These are phyloP conservation scores for Tolypocladium inflatum DNA, from an alignment of 2,329 filamentous ascomycete genomes.

Conservation along the genomic window DNA sequence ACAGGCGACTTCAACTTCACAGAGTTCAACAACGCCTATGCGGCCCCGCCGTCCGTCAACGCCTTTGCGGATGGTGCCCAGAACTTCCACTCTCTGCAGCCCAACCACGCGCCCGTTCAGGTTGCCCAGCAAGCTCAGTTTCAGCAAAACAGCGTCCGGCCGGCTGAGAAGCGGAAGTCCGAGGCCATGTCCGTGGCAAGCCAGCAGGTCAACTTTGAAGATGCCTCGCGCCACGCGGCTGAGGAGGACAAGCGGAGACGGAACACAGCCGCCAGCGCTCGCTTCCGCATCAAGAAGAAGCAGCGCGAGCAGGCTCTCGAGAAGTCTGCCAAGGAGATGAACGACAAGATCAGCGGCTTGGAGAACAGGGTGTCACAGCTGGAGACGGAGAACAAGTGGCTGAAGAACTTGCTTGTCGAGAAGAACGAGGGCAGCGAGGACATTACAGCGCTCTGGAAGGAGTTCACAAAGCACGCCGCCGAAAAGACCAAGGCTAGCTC, in stretches of 20 bases:
- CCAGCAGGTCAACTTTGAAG: slow-evolving; percentile 52
- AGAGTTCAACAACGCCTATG: slow-evolving; percentile 43
- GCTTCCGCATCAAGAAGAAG: slow-evolving; percentile 94
- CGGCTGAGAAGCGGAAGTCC: slow-evolving; percentile 36
- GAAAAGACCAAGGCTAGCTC: slow-evolving; percentile 18
- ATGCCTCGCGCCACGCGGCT: slow-evolving; percentile 61
- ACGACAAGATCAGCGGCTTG: slow-evolving; percentile 64
- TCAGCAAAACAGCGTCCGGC: slow-evolving; percentile 17
- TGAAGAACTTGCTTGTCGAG: slow-evolving; percentile 71
- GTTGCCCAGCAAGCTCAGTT: slow-evolving; percentile 26
- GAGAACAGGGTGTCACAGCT: slow-evolving; percentile 67
- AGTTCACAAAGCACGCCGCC: slow-evolving; percentile 31
- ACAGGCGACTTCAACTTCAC: slow-evolving; percentile 49
- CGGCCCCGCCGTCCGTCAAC: slow-evolving; percentile 38
- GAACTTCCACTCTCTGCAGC: slow-evolving; percentile 43
- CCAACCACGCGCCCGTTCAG: slow-evolving; percentile 33
- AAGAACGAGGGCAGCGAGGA: slow-evolving; percentile 61
- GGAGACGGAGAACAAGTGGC: slow-evolving; percentile 77
- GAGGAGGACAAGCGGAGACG: slow-evolving; percentile 86
- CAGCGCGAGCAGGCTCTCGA: slow-evolving; percentile 82
- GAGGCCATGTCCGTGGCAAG: slow-evolving; percentile 28
- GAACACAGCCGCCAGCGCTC: slow-evolving; percentile 80
- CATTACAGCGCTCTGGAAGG: slow-evolving; percentile 40
- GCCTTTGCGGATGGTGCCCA: slow-evolving; percentile 23
- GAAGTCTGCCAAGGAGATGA: slow-evolving; percentile 72